Percentiles rank a stretch among this genome's conserved stretches.
These are phyloP conservation scores for Paspalum notatum DNA, from an alignment of 176 grass and related monocot genomes.

Conservation along the genomic window DNA sequence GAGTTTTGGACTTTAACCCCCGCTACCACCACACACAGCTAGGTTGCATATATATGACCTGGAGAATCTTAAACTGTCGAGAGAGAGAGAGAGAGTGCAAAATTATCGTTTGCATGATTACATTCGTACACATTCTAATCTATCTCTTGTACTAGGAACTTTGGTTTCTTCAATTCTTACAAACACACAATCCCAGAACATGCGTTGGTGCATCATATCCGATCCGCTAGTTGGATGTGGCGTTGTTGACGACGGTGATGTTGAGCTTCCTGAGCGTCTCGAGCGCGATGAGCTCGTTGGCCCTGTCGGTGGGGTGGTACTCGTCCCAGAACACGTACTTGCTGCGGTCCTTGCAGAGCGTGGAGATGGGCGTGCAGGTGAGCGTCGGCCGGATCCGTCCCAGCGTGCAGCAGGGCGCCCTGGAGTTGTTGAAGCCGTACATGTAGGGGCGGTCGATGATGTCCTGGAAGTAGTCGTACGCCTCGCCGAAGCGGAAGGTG, in stretches of 20 bases:
- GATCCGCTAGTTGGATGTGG: slow-evolving; percentile 24
- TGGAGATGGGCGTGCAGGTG: slow-evolving; percentile 87
- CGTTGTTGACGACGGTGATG: slow-evolving; percentile 58
- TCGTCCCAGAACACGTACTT: slow-evolving; percentile 96
- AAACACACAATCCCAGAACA: no score
- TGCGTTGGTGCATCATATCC: no score
- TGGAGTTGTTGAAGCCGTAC: slow-evolving; percentile 89
- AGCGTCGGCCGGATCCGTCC: slow-evolving; percentile 72
- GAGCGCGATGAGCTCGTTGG: slow-evolving; percentile 90
- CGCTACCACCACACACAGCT: no score
- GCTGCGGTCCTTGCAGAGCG: slow-evolving; percentile 84
- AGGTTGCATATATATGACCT: not conserved
- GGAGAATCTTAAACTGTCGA: not conserved
- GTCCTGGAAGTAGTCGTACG: slow-evolving; percentile 87
- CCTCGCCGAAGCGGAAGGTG: slow-evolving; percentile 77
- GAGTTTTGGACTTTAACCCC: no score
- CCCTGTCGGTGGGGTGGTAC: slow-evolving; percentile 91
- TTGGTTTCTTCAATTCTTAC: no score
- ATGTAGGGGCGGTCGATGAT: slow-evolving; percentile 65
- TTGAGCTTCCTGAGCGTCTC: slow-evolving; percentile 76
- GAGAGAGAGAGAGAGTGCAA: not conserved
- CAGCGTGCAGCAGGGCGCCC: slow-evolving; percentile 74
- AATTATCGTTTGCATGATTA: no score
- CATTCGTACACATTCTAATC: no score
- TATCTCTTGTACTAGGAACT: no score